phyloP scores from a whole-genome alignment of 495 filamentous ascomycete genomes.

The Lepidopterella palustris region DNA sequence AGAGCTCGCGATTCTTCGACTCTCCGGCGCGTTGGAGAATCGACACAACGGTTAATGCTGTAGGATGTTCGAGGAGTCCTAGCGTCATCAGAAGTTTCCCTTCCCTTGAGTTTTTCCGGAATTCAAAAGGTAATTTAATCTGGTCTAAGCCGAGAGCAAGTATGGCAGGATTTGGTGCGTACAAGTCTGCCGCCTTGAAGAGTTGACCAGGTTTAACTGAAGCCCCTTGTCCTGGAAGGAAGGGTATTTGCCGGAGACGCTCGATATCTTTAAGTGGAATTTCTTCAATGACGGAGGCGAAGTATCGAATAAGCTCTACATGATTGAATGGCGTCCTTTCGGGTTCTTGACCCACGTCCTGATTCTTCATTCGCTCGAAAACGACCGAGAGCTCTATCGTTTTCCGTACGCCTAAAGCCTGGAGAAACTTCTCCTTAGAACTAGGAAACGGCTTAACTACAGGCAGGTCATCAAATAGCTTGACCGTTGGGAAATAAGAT shows the following conservation, averaged over 20 bases:
- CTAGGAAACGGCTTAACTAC: conserved; percentile 60
- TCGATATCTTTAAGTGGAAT: conserved; percentile 80
- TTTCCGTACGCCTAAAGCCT: conserved; percentile 71
- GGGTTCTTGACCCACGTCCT: conserved; percentile 38
- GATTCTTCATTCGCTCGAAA: conserved; percentile 72
- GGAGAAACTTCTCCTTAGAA: conserved; percentile 84
- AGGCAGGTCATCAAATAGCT: conserved; percentile 88
- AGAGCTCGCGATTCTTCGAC: conserved; percentile 49
- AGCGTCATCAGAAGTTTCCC: conserved; percentile 17
- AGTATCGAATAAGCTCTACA: conserved; percentile 87
- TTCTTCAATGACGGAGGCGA: conserved; percentile 81
- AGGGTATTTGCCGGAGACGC: conserved; percentile 64
- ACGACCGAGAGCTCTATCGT: conserved; percentile 92
- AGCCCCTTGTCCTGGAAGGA: conserved; percentile 67
- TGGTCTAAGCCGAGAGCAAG: conserved; percentile 64
- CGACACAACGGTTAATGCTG: conserved; percentile 61
- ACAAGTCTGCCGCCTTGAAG: conserved; percentile 78
- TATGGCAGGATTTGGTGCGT: conserved; percentile 68
- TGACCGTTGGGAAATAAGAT: conserved; percentile 87
- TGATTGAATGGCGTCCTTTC: conserved; percentile 66
- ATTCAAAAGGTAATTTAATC: conserved; percentile 60
- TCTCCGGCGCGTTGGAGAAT: conserved; percentile 59
- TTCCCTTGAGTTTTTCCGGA: conserved; percentile 9
- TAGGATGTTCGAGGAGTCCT: conserved; percentile 45
- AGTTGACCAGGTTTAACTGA: conserved; percentile 42